Base-by-base conservation (phyloP, 2,329 filamentous ascomycete species). In the Stachybotrys chartarum region DNA sequence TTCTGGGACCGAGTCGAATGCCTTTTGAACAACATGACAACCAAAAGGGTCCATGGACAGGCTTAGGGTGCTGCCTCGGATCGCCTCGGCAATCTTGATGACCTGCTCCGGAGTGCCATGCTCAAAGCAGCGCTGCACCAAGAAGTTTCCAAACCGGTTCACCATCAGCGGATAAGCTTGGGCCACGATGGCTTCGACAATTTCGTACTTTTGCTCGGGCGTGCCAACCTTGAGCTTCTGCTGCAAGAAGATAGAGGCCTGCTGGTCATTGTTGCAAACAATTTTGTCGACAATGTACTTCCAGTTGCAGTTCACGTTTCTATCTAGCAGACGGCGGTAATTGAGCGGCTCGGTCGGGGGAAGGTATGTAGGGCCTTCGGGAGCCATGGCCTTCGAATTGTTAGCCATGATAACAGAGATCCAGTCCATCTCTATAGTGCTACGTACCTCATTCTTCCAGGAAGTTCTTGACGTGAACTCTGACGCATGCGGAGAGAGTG, bases 281-380 rank as follows among this genome's bases (percentile, higher is more conserved):
- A 99, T 99, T 79, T 97, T 97, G 77, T 99, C 93, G 55, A 99
- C 94, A 64, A 99, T 97, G 70, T 96, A 97, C 75, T 94, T 96
- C 94, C 93, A 99, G 76, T 99, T 95, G 75, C 93, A 97, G 66
- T 90, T 96, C 72, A 96, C 91, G 68, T 93, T 96, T 67, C 92
- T 91, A 68, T 99, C 94, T 50, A 97, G 84, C 45, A 99, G 82
- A 55, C 92, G 91, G 58, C 94, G 91, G 67, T 97, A 99, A 73
- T 99, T 97, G 65, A 97, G 82, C 11, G 93, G 94, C 72, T 99
- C 94, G 7, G 89, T 88, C 4, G 91, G 87, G 11, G 89, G 86
- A 31, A 97, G 76, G 68, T 95, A 97, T 1, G 90, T 94, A 65
- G 87, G 85, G 30, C 80, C 81, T 58, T 87, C 83, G 0, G 78